phyloP scores from a whole-genome alignment of 2,329 filamentous ascomycete species.

The Nigrospora sphaerica region DNA sequence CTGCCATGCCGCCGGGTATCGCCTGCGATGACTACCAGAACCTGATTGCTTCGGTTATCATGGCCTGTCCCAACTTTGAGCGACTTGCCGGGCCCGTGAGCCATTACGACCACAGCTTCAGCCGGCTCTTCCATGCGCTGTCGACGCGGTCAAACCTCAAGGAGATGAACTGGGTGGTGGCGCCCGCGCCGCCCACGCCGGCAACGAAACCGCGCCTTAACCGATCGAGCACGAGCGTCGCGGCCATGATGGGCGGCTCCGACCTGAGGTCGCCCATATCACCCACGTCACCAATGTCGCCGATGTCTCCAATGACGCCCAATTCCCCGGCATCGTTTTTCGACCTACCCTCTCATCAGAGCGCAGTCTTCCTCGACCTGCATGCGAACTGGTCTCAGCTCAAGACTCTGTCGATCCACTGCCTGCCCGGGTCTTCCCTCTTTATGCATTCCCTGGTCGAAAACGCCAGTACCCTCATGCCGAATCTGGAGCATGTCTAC shows the following conservation, averaged over 20 bases:
- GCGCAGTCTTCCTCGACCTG: slow-evolving; percentile 37
- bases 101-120: slow-evolving; percentile 48
- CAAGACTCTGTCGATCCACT: slow-evolving; percentile 51
- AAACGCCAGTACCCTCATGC: slow-evolving; percentile 41
- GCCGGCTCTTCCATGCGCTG: slow-evolving; percentile 50
- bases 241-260: slow-evolving; percentile 12
- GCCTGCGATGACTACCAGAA: slow-evolving; percentile 46
- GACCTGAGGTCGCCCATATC: slow-evolving; percentile 18
- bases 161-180: slow-evolving; percentile 54
- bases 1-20: slow-evolving; percentile 33
- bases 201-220: slow-evolving; percentile 27
- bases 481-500: slow-evolving; percentile 50
- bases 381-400: slow-evolving; percentile 51
- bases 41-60: slow-evolving; percentile 51
- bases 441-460: slow-evolving; percentile 45
- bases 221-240: slow-evolving; percentile 13
- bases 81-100: slow-evolving; percentile 47
- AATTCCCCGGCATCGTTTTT: too few relatives aligned
- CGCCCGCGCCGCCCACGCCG: slow-evolving; percentile 27
- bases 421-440: slow-evolving; percentile 46
- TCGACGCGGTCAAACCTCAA: slow-evolving; percentile 48
- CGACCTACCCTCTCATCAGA: slow-evolving; percentile 33
- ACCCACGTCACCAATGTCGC: slow-evolving; percentile 12
- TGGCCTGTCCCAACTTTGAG: slow-evolving; percentile 60
- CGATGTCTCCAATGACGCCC: too few relatives aligned